Evolutionary conservation across 2,329 filamentous ascomycete species (phyloP).

Genomic region (Xylariaceae sp.): DNA sequence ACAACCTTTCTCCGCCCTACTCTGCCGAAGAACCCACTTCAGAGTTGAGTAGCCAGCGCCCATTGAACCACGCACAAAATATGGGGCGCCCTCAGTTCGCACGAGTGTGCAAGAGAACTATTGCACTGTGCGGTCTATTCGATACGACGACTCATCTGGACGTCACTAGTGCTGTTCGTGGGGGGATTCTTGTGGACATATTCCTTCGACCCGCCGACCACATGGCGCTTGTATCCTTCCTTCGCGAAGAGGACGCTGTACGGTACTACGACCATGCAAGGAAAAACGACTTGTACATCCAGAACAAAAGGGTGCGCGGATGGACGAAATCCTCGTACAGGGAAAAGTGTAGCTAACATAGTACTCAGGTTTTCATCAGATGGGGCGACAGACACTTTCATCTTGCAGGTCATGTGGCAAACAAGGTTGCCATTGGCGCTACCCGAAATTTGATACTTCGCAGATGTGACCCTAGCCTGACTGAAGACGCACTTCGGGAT

Average conservation of each 20-base stretch:
- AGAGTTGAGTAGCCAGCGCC: conserved; percentile 6
- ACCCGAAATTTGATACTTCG: conserved; percentile 71
- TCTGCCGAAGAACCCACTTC: conserved; percentile 17
- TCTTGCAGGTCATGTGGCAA: conserved; percentile 57
- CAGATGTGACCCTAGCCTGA: conserved; percentile 53
- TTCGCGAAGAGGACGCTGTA: conserved; percentile 56
- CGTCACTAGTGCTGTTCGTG: conserved; percentile 59
- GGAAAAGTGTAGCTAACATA: conserved; percentile 7
- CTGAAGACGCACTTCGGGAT: conserved; percentile 59
- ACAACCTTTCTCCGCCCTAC: conserved; percentile 16
- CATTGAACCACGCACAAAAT: conserved; percentile 7
- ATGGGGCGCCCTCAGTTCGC: conserved; percentile 27
- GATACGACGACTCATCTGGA: conserved; percentile 61
- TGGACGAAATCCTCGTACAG: background rate
- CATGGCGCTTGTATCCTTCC: conserved; percentile 64
- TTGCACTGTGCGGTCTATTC: conserved; percentile 60
- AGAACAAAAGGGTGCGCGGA: conserved; percentile 57
- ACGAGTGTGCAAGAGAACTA: conserved; percentile 45
- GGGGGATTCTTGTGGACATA: conserved; percentile 67
- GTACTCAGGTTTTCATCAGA: conserved; percentile 55
- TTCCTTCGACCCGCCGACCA: conserved; percentile 57
- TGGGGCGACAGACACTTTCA: conserved; percentile 71
- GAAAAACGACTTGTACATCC: conserved; percentile 63
- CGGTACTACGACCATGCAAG: conserved; percentile 63
- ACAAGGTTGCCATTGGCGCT: conserved; percentile 61